Conservation (phyloP, 345 rosid species). For the Corymbia maculata region DNA sequence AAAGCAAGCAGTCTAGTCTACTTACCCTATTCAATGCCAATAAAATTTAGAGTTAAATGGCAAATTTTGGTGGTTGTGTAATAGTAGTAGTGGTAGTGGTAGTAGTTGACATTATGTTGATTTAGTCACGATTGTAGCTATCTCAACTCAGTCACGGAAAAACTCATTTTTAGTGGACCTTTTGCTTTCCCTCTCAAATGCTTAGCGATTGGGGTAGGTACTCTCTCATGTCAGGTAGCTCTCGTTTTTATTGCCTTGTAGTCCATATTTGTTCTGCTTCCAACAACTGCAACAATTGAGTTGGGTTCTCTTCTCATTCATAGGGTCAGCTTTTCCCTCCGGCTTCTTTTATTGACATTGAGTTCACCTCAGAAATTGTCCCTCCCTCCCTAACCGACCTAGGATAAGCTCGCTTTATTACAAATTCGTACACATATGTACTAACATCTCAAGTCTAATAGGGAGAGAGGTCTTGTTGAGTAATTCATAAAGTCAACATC, state of each 20-base stretch:
- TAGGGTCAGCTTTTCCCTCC: not conserved
- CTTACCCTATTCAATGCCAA: not conserved
- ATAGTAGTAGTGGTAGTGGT: not conserved
- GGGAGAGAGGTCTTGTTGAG: rapidly evolving
- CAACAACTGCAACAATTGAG: not conserved
- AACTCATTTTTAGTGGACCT: not conserved
- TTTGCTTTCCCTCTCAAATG: not conserved
- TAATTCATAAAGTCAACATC: not conserved
- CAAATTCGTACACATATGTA: rapidly evolving
- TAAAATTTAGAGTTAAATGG: not conserved
- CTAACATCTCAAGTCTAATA: not conserved
- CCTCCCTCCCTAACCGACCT: not conserved
- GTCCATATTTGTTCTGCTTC: not conserved
- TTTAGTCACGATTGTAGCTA: not conserved
- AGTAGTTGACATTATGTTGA: not conserved
- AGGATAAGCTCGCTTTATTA: not conserved
- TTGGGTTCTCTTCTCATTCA: not conserved
- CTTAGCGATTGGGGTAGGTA: not conserved
- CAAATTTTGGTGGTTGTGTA: not conserved
- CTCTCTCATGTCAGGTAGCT: not conserved
- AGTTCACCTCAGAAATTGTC: not conserved
- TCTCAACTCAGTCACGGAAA: no score
- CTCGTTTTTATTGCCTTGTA: not conserved
- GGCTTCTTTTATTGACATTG: not conserved
- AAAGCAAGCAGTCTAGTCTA: not conserved